Conservation (phyloP, 1,139 yeast species). For the Kodamaea alishanica region DNA sequence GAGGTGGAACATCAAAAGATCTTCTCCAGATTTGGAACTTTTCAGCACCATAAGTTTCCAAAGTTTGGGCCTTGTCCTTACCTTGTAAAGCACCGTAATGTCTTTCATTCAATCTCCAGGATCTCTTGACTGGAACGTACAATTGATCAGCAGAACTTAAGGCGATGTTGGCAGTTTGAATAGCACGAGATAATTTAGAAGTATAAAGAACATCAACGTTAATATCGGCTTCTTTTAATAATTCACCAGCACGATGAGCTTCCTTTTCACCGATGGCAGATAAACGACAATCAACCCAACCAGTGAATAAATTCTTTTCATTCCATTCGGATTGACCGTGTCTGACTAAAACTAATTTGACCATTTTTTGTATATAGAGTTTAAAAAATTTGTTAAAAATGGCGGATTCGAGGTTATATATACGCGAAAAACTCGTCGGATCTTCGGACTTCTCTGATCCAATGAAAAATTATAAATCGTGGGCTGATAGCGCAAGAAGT, state of each 20-base stretch:
- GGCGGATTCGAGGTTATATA: background rate
- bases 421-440: slow-evolving; percentile 14
- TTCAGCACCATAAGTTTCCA: slow-evolving; percentile 84
- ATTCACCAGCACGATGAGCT: slow-evolving; percentile 91
- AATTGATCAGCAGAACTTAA: slow-evolving; percentile 84
- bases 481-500: background rate
- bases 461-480: slow-evolving; percentile 7
- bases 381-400: background rate
- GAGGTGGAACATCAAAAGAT: slow-evolving; percentile 96
- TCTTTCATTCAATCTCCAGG: slow-evolving; percentile 98
- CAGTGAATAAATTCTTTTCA: slow-evolving; percentile 96
- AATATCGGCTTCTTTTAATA: slow-evolving; percentile 82
- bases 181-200: slow-evolving; percentile 90
- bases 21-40: slow-evolving; percentile 98
- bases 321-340: slow-evolving; percentile 99
- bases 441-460: slow-evolving; percentile 28
- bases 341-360: slow-evolving; percentile 79
- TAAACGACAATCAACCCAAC: slow-evolving; percentile 96
- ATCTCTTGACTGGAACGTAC: slow-evolving; percentile 89
- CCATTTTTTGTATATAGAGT: slow-evolving; percentile 31
- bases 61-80: slow-evolving; percentile 93
- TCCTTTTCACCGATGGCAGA: slow-evolving; percentile 83
- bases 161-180: slow-evolving; percentile 96
- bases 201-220: slow-evolving; percentile 88
- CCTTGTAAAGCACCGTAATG: slow-evolving; percentile 99